Evolutionary conservation across 345 rosid species (phyloP).

Genomic region (Eucalyptus urophylla): DNA sequence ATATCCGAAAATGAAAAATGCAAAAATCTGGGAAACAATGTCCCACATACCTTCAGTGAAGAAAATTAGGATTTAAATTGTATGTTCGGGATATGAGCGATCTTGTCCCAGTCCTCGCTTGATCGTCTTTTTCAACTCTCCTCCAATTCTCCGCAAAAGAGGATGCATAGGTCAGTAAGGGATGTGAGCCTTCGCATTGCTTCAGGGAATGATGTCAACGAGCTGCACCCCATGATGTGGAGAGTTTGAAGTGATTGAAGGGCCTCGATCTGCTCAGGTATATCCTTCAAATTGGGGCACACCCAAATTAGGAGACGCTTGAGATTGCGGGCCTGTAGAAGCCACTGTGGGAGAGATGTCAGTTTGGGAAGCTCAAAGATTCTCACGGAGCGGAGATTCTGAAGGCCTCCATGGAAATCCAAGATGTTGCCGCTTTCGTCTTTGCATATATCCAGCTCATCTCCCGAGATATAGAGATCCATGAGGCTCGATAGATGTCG

Average conservation of each 20-base stretch:
- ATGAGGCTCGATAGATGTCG: no score
- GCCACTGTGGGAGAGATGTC: not conserved
- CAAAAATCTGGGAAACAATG: no score
- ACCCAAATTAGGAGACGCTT: not conserved
- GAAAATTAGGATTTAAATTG: rapidly evolving
- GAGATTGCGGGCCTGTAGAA: not conserved
- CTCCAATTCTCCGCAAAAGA: not conserved
- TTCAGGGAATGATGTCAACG: not conserved
- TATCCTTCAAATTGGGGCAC: not conserved
- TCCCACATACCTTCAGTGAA: no score
- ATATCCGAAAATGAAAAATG: no score
- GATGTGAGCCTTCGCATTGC: not conserved
- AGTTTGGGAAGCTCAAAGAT: not conserved
- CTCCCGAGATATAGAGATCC: no score
- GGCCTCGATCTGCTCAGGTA: not conserved
- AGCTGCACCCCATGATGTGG: not conserved
- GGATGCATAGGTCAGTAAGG: not conserved
- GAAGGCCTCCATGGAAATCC: not conserved
- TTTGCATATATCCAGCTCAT: not conserved
- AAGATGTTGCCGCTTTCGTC: not conserved
- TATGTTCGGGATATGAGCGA: not conserved
- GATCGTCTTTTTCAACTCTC: not conserved
- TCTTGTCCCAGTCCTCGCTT: not conserved
- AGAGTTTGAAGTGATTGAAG: not conserved
- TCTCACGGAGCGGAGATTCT: not conserved